phyloP scores from a whole-genome alignment of 768 basidiomycete genomes.

The Rhodotorula sphaerocarpa region DNA sequence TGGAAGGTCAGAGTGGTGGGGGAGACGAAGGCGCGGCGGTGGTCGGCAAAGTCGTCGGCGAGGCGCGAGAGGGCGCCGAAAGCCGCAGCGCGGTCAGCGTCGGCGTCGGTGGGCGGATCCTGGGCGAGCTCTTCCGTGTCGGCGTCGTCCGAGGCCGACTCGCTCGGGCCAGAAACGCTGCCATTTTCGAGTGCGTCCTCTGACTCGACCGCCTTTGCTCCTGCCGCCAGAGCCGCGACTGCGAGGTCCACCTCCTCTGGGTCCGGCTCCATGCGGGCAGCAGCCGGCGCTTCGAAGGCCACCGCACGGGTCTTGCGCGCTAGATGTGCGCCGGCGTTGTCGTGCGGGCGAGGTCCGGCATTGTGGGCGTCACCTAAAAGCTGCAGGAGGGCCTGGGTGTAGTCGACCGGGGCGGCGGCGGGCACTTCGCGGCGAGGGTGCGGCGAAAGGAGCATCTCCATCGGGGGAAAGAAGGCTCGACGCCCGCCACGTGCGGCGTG shows the following conservation, averaged over 20 bases:
- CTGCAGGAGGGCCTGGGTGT: no score
- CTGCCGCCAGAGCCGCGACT: not conserved
- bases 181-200: not conserved
- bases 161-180: not conserved
- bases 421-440: no score
- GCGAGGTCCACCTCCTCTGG: not conserved
- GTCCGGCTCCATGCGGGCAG: not conserved
- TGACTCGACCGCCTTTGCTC: not conserved
- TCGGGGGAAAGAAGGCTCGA: no score
- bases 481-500: no score
- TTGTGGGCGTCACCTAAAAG: no score
- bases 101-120: not conserved
- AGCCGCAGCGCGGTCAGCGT: not conserved
- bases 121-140: not conserved
- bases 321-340: not conserved
- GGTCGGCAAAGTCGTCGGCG: slow-evolving; percentile 47
- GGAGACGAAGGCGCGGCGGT: slow-evolving; percentile 47
- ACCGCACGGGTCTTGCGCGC: no score
- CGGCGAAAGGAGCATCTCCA: no score
- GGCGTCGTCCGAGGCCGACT: not conserved
- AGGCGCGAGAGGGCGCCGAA: slow-evolving; percentile 45
- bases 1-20: slow-evolving; percentile 39
- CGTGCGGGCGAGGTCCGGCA: no score
- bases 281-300: no score
- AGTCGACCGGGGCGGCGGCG: no score